Base-by-base conservation (phyloP, 495 filamentous ascomycete species). In the Daldinia decipiens region DNA sequence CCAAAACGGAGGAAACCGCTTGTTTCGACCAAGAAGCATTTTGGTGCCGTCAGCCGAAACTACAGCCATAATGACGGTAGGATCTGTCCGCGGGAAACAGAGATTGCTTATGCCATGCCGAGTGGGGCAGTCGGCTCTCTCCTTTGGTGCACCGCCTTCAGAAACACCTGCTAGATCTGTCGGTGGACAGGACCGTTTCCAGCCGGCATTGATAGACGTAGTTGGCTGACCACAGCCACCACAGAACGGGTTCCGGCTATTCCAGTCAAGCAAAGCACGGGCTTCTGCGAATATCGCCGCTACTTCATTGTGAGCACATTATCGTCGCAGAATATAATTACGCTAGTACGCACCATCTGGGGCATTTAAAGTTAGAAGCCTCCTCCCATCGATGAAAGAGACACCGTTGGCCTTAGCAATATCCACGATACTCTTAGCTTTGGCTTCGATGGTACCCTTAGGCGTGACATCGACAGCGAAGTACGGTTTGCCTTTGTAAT, bases 11-110 rank as follows among this genome's bases (percentile, higher is more conserved):
- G 95, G 95, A 87, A 90, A 98, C 27, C 92, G 85, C 74, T 91
- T 91, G 72, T 91, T 88, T 3, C 95, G 90, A 32, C 95, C 95
- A 0, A 99, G 91, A 3, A 98, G 87, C 15, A 98, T 75, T 29
- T 89, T 87, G 71, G 88, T 86, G 36, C 87, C 88, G 73, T 95
- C 91, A 43, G 86, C 79, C 45, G 89, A 93, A 40, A 98, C 83
- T 13, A 97, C 88, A 2, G 95, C 96, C 84, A 97, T 93, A 78
- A 99, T 98, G 65, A 98, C 91, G 4, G 93, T 97, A 3, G 95
- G 94, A 76, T 98, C 94, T 9, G 95, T 97, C 45, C 96, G 92
- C 9, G 95, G 95, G 84, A 99, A 99, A 62, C 84, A 87, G 54
- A 97, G 83, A 81, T 97, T 97, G 29, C 91, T 92, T 64, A 93